Conservation (phyloP, 148 eudicot genomes). For the Vaccinium macrocarpon region DNA sequence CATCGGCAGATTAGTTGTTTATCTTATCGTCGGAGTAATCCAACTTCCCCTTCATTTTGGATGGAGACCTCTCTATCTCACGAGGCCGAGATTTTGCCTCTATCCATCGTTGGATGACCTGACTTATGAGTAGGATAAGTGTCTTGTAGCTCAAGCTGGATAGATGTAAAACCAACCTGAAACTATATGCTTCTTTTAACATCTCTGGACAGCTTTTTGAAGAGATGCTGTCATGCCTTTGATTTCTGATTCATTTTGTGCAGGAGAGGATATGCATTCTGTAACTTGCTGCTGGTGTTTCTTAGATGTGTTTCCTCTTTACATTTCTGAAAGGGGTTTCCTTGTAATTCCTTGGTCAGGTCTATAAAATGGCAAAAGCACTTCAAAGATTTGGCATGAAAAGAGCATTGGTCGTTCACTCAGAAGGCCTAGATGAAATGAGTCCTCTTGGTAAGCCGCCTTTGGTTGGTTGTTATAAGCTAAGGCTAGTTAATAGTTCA, state of each 20-base stretch:
- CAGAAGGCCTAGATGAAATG: constrained; percentile 93
- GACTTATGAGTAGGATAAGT: too few relatives aligned
- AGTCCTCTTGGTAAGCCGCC: constrained; percentile 73
- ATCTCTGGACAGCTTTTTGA: background rate
- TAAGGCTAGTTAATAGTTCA: background rate
- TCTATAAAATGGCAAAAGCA: constrained; percentile 84
- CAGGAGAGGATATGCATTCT: background rate
- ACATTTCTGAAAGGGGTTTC: background rate
- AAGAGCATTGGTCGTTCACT: constrained; percentile 92
- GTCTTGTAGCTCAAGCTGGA: background rate
- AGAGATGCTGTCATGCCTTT: background rate
- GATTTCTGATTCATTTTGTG: constrained; percentile 6
- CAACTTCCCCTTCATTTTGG: too few relatives aligned
- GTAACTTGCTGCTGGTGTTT: constrained; percentile 3
- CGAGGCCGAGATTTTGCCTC: too few relatives aligned
- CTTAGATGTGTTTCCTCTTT: background rate
- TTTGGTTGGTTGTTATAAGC: background rate
- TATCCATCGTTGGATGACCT: too few relatives aligned
- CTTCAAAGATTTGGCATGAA: constrained; percentile 96
- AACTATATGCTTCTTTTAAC: background rate
- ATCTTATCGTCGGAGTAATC: too few relatives aligned
- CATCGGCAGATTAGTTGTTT: too few relatives aligned
- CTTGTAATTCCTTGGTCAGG: constrained; percentile 36
- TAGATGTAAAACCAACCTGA: background rate
- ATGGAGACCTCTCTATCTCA: too few relatives aligned